phyloP scores from a whole-genome alignment of 1,139 yeast genomes.

The Hemisphaericaspora subhashii region DNA sequence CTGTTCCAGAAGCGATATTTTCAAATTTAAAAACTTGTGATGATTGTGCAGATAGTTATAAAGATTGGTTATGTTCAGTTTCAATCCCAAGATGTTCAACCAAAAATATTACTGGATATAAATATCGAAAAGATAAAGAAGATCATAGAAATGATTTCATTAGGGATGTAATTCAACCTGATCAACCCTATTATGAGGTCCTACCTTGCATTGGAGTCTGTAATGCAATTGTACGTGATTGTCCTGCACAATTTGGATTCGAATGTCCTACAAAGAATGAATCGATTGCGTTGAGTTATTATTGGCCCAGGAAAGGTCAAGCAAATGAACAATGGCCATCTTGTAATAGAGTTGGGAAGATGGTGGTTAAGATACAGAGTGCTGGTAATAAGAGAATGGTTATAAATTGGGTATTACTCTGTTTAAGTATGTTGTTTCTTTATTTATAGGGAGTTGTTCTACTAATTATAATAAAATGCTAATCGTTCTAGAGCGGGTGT shows the following conservation, averaged over 20 bases:
- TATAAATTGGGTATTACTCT: conserved; percentile 9
- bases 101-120: conserved; percentile 45
- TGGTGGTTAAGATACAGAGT: neutral
- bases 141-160: conserved; percentile 63
- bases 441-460: conserved; percentile 3
- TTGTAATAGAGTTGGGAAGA: conserved; percentile 53
- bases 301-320: conserved; percentile 30
- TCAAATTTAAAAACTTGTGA: conserved; percentile 74
- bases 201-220: conserved; percentile 86
- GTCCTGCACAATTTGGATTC: conserved; percentile 78
- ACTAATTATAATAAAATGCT: too few species aligned
- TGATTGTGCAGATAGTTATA: conserved; percentile 72
- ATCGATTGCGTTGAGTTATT: conserved; percentile 47
- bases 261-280: conserved; percentile 58
- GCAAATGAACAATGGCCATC: conserved; percentile 30
- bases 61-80: conserved; percentile 87
- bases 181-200: conserved; percentile 66
- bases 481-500: conserved; percentile 1
- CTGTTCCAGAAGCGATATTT: conserved; percentile 63
- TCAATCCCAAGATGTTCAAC: conserved; percentile 86
- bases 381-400: conserved; percentile 3
- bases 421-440: conserved; percentile 6
- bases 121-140: conserved; percentile 44
- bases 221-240: conserved; percentile 72
- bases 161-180: conserved; percentile 58